Conservation (phyloP, 2,329 filamentous ascomycete genomes). For the Onygenales sp. region DNA sequence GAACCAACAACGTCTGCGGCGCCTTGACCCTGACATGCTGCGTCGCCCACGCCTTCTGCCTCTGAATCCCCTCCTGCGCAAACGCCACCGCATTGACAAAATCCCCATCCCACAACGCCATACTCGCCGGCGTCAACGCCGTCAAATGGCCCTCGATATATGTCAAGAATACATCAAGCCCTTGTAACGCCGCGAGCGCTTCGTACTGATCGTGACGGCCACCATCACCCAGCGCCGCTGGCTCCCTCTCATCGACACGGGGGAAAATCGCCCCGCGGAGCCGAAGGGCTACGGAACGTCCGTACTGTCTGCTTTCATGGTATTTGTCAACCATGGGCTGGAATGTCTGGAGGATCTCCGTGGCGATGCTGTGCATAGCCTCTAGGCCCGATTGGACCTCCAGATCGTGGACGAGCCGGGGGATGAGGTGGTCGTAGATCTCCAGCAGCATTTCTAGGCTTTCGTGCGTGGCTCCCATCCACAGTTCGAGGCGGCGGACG, state of each 20-base stretch:
- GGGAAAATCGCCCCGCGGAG: conserved; percentile 22
- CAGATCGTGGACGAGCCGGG: conserved; percentile 17
- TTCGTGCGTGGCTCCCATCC: conserved; percentile 25
- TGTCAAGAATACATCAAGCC: conserved; percentile 23
- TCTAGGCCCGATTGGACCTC: conserved; percentile 23
- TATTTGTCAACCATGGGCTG: conserved; percentile 18
- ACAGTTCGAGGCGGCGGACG: conserved; percentile 21
- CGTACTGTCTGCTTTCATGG: conserved; percentile 17
- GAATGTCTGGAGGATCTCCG: conserved; percentile 13
- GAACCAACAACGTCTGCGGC: conserved; percentile 29
- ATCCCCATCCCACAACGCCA: conserved; percentile 27
- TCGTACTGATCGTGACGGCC: conserved; percentile 5
- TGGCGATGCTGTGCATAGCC: conserved; percentile 18
- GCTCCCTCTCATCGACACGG: neutral
- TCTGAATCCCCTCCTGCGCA: conserved; percentile 12
- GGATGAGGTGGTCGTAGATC: conserved; percentile 19
- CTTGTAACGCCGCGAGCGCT: conserved; percentile 20
- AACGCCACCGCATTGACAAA: conserved; percentile 20
- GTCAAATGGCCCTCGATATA: conserved; percentile 22
- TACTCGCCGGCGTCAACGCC: conserved; percentile 20
- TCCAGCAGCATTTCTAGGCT: conserved; percentile 14
- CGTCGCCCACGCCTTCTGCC: conserved; percentile 24
- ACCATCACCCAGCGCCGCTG: conserved; percentile 7
- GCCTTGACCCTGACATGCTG: conserved; percentile 25
- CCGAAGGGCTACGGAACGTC: conserved; percentile 11